Conservation (phyloP, 106 monocot species). For the Amphibolis antarctica region DNA sequence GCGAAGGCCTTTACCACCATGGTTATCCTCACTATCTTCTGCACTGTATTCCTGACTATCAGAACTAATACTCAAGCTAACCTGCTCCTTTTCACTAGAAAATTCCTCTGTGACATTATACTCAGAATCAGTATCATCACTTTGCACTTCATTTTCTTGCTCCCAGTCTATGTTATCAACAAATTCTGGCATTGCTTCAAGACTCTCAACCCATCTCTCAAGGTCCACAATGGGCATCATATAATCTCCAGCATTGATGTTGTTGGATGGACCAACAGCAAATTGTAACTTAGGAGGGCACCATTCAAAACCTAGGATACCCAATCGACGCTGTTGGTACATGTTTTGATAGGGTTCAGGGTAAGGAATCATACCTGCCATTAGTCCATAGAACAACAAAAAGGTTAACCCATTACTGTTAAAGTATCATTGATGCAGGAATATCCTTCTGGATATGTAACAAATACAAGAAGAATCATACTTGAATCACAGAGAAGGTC, state of each 20-base stretch:
- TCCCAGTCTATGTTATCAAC: slow-evolving; percentile 86
- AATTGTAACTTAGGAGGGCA: slow-evolving; percentile 70
- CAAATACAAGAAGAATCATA: slow-evolving; percentile 22
- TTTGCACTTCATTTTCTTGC: slow-evolving; percentile 72
- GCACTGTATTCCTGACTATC: slow-evolving; percentile 46
- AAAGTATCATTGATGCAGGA: background rate
- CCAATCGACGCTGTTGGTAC: slow-evolving; percentile 69
- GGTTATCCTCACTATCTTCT: slow-evolving; percentile 37
- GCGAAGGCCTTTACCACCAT: slow-evolving; percentile 34
- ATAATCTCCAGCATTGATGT: slow-evolving; percentile 48
- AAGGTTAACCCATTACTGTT: no score
- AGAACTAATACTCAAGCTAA: slow-evolving; percentile 36
- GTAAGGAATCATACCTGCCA: slow-evolving; percentile 89
- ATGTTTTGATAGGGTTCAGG: slow-evolving; percentile 91
- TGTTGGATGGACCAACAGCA: slow-evolving; percentile 77
- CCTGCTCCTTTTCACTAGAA: slow-evolving; percentile 62
- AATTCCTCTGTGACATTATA: slow-evolving; percentile 81
- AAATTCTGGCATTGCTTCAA: slow-evolving; percentile 60
- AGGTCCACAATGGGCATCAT: slow-evolving; percentile 56
- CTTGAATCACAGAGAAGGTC: slow-evolving; percentile 94
- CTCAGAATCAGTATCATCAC: slow-evolving; percentile 88
- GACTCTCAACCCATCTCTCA: slow-evolving; percentile 60
- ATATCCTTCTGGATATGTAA: background rate
- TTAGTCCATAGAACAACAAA: background rate
- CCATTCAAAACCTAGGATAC: slow-evolving; percentile 82